phyloP scores from a whole-genome alignment of 352 stramenopile genomes.

The Phytophthora ramorum region DNA sequence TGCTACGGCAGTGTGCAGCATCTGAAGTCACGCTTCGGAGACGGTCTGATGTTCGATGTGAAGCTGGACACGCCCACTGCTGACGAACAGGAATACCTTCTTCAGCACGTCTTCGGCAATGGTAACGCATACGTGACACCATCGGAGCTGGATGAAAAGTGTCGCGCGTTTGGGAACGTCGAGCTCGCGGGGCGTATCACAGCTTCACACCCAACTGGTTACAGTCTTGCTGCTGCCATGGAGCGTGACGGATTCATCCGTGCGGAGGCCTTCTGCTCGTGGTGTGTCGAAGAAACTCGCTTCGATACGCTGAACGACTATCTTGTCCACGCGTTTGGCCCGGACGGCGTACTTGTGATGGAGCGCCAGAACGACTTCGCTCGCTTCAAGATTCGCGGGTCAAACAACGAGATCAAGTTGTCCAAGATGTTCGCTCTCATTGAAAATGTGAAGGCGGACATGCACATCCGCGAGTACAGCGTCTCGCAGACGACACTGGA shows the following conservation, averaged over 20 bases:
- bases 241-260: constrained; percentile 49
- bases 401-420: constrained; percentile 38
- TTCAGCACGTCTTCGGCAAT: constrained; percentile 25
- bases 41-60: constrained; percentile 90
- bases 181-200: constrained; percentile 43
- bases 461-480: constrained; percentile 83
- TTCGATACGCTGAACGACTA: constrained; percentile 42
- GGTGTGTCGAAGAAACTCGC: constrained; percentile 63
- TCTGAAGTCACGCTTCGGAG: constrained; percentile 95
- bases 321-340: constrained; percentile 34
- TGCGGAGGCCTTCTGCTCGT: constrained; percentile 50
- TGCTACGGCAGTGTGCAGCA: constrained; percentile 87
- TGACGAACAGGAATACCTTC: constrained; percentile 34
- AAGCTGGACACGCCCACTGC: constrained; percentile 39
- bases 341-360: constrained; percentile 30
- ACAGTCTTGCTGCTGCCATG: constrained; percentile 54
- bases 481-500: constrained; percentile 88
- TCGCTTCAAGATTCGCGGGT: constrained; percentile 64
- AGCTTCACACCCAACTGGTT: constrained; percentile 58
- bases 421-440: constrained; percentile 77
- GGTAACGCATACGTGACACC: constrained; percentile 35
- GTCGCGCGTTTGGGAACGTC: constrained; percentile 46
- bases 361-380: constrained; percentile 64
- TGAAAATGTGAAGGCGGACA: constrained; percentile 49
- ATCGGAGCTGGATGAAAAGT: constrained; percentile 37